Evolutionary conservation across 208 protist species (phyloP).

Genomic region (Crithidia sp.): DNA sequence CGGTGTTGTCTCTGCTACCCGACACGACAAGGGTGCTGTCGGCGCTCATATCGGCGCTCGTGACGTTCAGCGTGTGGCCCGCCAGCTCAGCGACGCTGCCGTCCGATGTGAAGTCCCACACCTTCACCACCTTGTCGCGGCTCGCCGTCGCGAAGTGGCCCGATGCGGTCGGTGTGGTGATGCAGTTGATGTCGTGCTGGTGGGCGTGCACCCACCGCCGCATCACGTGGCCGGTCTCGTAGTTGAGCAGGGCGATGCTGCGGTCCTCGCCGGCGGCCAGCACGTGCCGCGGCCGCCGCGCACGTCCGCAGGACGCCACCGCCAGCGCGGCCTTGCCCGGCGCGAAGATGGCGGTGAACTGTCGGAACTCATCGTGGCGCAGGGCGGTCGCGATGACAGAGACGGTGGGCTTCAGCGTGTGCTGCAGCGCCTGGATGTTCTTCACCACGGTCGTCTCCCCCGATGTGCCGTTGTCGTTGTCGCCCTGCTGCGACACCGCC

Average conservation of each 20-base stretch:
- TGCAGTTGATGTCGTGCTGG: conserved; percentile 55
- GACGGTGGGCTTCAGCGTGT: conserved; percentile 52
- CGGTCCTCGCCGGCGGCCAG: conserved; percentile 67
- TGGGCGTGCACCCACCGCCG: conserved; percentile 62
- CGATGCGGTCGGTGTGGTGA: conserved; percentile 52
- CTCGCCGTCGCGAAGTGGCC: conserved; percentile 62
- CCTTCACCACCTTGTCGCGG: conserved; percentile 67
- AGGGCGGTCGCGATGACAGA: conserved; percentile 36
- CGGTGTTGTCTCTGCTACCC: conserved; percentile 82
- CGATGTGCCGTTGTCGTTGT: background rate
- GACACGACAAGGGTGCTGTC: conserved; percentile 50
- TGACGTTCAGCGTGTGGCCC: conserved; percentile 72
- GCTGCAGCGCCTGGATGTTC: conserved; percentile 57
- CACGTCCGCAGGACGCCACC: conserved; percentile 59
- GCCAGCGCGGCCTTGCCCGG: conserved; percentile 39
- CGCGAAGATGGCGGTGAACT: conserved; percentile 61
- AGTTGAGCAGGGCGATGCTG: conserved; percentile 61
- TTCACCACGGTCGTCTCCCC: conserved; percentile 31
- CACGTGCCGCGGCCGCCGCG: conserved; percentile 48
- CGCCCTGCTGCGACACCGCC: background rate
- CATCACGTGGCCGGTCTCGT: conserved; percentile 69
- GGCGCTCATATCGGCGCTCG: conserved; percentile 44
- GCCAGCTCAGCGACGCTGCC: conserved; percentile 41
- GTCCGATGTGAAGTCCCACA: conserved; percentile 59
- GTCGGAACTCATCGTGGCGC: conserved; percentile 49